Evolutionary conservation across 345 rosid genomes (phyloP).

Genomic region (Hibiscus mutabilis): DNA sequence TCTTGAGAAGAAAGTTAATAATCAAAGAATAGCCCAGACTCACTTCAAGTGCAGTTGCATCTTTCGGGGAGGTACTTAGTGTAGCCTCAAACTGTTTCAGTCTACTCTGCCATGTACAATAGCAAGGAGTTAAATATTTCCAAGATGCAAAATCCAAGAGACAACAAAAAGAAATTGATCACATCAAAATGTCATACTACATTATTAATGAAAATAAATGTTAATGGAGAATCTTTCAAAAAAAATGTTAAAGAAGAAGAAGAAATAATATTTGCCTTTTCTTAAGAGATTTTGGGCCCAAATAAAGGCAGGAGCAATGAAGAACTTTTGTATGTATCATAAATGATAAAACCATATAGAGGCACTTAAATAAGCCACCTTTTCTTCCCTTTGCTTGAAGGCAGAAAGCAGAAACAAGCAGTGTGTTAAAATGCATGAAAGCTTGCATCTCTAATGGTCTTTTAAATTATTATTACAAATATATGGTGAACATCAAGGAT

Average conservation of each 20-base stretch:
- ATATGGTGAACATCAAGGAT: not conserved
- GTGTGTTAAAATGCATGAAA: not conserved
- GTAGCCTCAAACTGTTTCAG: constrained; percentile 66
- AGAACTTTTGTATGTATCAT: no score
- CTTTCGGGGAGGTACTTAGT: constrained; percentile 51
- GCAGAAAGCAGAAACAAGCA: constrained; percentile 1
- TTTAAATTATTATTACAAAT: not conserved
- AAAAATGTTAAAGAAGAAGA: no score
- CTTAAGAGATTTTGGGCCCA: no score
- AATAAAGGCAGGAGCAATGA: no score
- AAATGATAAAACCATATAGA: no score
- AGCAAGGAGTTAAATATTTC: constrained; percentile 1
- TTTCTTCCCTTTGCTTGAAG: not conserved
- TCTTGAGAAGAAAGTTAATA: not conserved
- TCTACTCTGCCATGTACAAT: constrained; percentile 49
- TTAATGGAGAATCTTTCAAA: no score
- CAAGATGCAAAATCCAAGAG: not conserved
- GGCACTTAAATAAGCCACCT: not conserved
- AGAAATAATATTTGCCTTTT: no score
- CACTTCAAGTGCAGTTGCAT: constrained; percentile 77
- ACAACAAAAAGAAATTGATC: constrained; percentile 3
- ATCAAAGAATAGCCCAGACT: constrained; percentile 22
- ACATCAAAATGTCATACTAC: not conserved
- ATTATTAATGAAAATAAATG: not conserved
- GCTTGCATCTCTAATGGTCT: not conserved